Evolutionary conservation across 768 basidiomycete genomes (phyloP).

Genomic region (Pisolithus orientalis): DNA sequence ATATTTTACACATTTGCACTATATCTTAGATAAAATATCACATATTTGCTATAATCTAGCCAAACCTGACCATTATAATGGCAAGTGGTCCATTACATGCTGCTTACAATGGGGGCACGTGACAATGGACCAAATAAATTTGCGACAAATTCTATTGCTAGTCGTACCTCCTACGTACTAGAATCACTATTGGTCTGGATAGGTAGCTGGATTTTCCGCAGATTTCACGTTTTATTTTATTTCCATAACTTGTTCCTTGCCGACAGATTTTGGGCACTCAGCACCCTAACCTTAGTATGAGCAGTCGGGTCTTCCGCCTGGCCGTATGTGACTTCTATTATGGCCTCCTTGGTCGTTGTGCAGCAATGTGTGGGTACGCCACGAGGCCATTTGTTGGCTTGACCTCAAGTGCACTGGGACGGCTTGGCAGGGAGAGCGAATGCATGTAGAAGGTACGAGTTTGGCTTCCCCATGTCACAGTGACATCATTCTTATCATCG

Average conservation of each 20-base stretch:
- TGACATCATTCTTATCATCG: neutral
- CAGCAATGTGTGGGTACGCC: slow-evolving; percentile 34
- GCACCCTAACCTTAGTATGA: slow-evolving; percentile 33
- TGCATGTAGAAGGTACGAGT: slow-evolving; percentile 1
- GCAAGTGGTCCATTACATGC: too few relatives aligned
- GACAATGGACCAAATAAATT: too few relatives aligned
- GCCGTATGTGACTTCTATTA: slow-evolving; percentile 32
- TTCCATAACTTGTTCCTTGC: slow-evolving; percentile 6
- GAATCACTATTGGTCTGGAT: slow-evolving; percentile 1
- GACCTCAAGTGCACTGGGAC: slow-evolving; percentile 2
- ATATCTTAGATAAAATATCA: too few relatives aligned
- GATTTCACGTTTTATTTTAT: slow-evolving; percentile 5
- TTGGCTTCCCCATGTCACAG: too few relatives aligned
- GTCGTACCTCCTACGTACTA: too few relatives aligned
- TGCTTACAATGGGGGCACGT: too few relatives aligned
- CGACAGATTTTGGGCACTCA: slow-evolving; percentile 29
- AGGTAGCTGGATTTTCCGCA: slow-evolving; percentile 3
- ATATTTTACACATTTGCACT: too few relatives aligned
- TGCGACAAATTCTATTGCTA: too few relatives aligned
- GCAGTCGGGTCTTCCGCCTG: slow-evolving; percentile 38
- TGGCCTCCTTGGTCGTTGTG: slow-evolving; percentile 25
- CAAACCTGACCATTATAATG: too few relatives aligned
- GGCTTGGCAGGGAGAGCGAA: slow-evolving; percentile 6
- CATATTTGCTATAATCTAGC: too few relatives aligned
- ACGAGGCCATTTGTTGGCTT: slow-evolving; percentile 5